Percentiles rank a stretch among this genome's conserved stretches.
Evolutionary conservation across 1,284 basidiomycete genomes (phyloP).

Genomic region (Rhizoctonia solani): DNA sequence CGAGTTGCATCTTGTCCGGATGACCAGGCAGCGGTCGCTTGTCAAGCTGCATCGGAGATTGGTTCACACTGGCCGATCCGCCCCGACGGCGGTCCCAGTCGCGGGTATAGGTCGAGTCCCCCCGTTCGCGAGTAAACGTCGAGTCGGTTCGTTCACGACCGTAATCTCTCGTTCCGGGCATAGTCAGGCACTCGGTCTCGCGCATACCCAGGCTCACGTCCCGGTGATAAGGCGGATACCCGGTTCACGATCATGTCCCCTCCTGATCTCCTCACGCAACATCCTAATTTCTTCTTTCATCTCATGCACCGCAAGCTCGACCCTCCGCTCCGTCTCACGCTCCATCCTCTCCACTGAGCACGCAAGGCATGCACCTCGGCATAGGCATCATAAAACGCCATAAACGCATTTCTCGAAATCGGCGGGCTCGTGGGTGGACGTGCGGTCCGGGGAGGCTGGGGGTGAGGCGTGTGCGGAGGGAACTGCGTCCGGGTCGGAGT

Average conservation of each 20-base stretch:
- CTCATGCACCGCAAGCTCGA: slow-evolving; percentile 10
- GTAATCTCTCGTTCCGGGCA: no score
- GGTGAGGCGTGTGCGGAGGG: slow-evolving; percentile 1
- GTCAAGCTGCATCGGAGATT: slow-evolving; percentile 25
- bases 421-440: slow-evolving; percentile 8
- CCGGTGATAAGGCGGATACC: no score
- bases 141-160: no score
- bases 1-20: no score
- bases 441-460: neutral
- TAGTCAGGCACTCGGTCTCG: no score
- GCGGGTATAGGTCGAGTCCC: no score
- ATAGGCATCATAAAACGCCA: slow-evolving; percentile 29
- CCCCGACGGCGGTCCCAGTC: neutral
- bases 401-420: slow-evolving; percentile 9
- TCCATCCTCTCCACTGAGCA: slow-evolving; percentile 13
- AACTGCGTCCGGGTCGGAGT: slow-evolving; percentile 22
- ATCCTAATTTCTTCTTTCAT: slow-evolving; percentile 6
- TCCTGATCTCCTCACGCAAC: neutral
- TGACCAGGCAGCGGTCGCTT: no score
- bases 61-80: slow-evolving; percentile 15
- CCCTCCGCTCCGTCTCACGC: slow-evolving; percentile 14
- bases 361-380: slow-evolving; percentile 18
- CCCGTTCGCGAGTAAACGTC: no score
- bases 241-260: neutral
- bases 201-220: no score